Base-by-base conservation (phyloP, 306 rosid genomes). In the Cyclanthera cordifolia region DNA sequence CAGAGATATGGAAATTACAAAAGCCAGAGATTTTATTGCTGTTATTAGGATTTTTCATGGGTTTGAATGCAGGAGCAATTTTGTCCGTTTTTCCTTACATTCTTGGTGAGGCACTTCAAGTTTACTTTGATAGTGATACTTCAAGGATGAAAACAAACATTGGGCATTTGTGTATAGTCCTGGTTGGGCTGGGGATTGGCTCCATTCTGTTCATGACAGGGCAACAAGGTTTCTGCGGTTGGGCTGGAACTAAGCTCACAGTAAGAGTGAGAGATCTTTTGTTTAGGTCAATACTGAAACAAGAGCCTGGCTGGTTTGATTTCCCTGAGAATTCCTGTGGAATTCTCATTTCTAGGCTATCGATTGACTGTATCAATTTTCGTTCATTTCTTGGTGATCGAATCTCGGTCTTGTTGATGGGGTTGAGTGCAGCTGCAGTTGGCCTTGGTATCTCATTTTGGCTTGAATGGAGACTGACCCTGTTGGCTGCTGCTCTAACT, bases 261-360 rank as follows among this genome's bases (percentile, higher is more conserved):
- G 74, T 72, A 69, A 83, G 91, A 51, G 95, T 92, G 67, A 87
- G 98, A 82, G 75, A 79, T 73, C 85, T 85, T 71, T 75, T 92
- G 67, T 85, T 89, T 72, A 80, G 79, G 68, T 89, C 98, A 32
- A 84, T 92, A 47, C 81, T 89, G 17, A 89, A 73, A 79, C 98
- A 92, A 81, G 98, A 92, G 77, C 95, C 96, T 1, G 96, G 95
- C 20, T 92, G 95, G 98, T 92, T 89, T 83, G 96, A 89, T 80
- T 86, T 83, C 55, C 89, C 86, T 4, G 86, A 89, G 74, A 89
- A 93, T 73, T 87, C 98, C 25, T 83, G 83, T 34, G 86, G 95
- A 28, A 82, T 84, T 54, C 86, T 93, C 24, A 80, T 86, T 53
- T 86, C 95, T 70, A 82, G 91, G 82, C 89, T 93, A 63, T 83